These are phyloP conservation scores for Penicillium glabrum DNA, from an alignment of 2,329 filamentous ascomycete genomes.

Conservation along the genomic window DNA sequence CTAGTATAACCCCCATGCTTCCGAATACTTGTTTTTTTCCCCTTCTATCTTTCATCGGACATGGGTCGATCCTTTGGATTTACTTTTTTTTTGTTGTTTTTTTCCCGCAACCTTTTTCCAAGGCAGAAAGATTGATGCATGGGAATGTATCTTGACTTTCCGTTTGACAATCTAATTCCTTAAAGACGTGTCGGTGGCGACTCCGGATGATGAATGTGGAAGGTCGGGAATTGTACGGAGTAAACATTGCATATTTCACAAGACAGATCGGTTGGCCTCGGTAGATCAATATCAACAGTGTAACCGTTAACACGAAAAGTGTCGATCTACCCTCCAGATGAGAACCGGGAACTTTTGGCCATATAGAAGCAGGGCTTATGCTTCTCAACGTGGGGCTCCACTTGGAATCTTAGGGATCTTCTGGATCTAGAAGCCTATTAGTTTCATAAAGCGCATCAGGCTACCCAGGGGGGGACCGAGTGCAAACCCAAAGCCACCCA, in stretches of 20 bases:
- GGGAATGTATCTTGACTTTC: neutral
- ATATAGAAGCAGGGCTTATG: constrained; percentile 4
- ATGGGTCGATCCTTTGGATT: neutral
- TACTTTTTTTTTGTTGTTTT: neutral
- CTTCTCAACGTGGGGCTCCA: constrained; percentile 24
- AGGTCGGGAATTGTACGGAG: constrained; percentile 1
- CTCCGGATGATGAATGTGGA: constrained; percentile 4
- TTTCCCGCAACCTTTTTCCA: neutral
- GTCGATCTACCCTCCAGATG: neutral
- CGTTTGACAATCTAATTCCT: neutral
- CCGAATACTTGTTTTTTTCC: neutral
- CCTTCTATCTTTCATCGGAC: neutral
- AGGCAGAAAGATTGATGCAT: constrained; percentile 7
- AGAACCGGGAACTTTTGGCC: neutral
- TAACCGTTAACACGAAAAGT: neutral
- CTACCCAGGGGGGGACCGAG: neutral
- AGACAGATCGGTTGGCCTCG: constrained; percentile 17
- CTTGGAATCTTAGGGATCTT: constrained; percentile 15
- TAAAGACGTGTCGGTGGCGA: constrained; percentile 9
- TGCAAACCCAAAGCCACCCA: neutral
- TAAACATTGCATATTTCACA: constrained; percentile 4
- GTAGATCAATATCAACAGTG: constrained; percentile 3
- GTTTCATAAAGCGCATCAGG: neutral
- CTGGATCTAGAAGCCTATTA: constrained; percentile 16
- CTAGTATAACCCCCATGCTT: neutral